Evolutionary conservation across 768 basidiomycete species (phyloP), one percentile per base, ranked within the genome.

Genomic region (Gyrodon lividus): DNA sequence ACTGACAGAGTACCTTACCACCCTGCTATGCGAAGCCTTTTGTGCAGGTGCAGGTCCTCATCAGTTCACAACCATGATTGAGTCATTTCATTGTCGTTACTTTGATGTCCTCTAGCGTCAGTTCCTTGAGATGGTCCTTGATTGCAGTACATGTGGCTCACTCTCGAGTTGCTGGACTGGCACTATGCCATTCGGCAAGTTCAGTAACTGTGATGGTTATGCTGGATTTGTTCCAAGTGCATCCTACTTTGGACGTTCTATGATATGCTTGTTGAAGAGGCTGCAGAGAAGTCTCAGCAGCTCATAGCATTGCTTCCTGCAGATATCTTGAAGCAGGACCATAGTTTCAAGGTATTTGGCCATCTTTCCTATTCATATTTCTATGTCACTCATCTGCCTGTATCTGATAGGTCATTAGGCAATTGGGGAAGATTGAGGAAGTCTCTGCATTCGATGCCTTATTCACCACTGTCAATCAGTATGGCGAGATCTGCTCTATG

Each of bases 351-450:
- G 43, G 43, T 43, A 28, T 14, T 31, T 43, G n/a, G 6, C 19
- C n/a, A n/a, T n/a, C 16, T 23, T 22, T 23, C 8, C 19, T 23
- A 7, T 16, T 16, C 16, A 28, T 4, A 42, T 28, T 42, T 20
- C 26, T 63, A 66, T 58, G 63, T 61, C 26, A 56, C 54, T 2
- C 43, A 48, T 10, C n/a, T n/a, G n/a, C n/a, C n/a, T n/a, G n/a
- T n/a, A n/a, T 28, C 28, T 28, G 28, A 28, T 10, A 28, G 28
- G 28, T 28, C 10, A 28, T 28, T 5, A 28, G 10, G 28, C 8
- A 9, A 6, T 8, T 28, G 28, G 10, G 10, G 10, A 28, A 28
- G 28, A 38, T 10, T 8, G 10, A 10, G 28, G 28, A 10, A 10
- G 37, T 38, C 2, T 16, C 37, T n/a, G n/a, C 37, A 14, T 38